Evolutionary conservation across 345 rosid genomes (phyloP).

Genomic region (Noccaea bulbosa): DNA sequence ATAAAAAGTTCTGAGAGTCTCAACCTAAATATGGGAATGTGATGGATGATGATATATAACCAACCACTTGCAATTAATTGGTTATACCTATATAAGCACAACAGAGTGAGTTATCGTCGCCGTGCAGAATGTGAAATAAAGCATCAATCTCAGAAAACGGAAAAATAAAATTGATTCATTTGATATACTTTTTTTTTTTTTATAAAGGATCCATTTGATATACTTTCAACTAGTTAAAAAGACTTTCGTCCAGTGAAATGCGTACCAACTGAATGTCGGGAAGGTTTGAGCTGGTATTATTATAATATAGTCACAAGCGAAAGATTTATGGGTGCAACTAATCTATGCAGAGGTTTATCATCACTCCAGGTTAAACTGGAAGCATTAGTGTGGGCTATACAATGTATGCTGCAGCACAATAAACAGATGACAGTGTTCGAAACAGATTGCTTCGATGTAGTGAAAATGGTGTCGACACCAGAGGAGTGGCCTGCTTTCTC

Average conservation of each 20-base stretch:
- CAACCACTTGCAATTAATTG: slow-evolving; percentile 19
- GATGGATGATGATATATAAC: slow-evolving; percentile 33
- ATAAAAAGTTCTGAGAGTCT: not conserved
- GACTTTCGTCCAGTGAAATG: not conserved
- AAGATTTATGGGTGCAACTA: too few relatives aligned
- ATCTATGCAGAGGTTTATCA: too few relatives aligned
- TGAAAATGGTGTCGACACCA: too few relatives aligned
- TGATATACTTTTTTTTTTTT: not conserved
- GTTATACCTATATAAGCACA: slow-evolving; percentile 1
- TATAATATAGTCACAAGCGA: too few relatives aligned
- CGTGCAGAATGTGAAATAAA: slow-evolving; percentile 19
- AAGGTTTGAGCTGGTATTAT: too few relatives aligned
- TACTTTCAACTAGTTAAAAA: not conserved
- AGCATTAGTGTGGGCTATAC: too few relatives aligned
- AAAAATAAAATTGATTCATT: not conserved
- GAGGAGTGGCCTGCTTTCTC: too few relatives aligned
- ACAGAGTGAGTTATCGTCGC: not conserved
- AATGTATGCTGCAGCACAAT: too few relatives aligned
- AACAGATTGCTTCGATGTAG: too few relatives aligned
- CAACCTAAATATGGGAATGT: slow-evolving; percentile 27
- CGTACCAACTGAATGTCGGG: not conserved
- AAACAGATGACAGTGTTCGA: too few relatives aligned
- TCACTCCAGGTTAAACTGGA: too few relatives aligned
- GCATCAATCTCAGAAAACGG: not conserved
- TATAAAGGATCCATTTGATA: too few relatives aligned